Conservation (phyloP, 2,329 filamentous ascomycete species). For the Celoporthe dispersa region DNA sequence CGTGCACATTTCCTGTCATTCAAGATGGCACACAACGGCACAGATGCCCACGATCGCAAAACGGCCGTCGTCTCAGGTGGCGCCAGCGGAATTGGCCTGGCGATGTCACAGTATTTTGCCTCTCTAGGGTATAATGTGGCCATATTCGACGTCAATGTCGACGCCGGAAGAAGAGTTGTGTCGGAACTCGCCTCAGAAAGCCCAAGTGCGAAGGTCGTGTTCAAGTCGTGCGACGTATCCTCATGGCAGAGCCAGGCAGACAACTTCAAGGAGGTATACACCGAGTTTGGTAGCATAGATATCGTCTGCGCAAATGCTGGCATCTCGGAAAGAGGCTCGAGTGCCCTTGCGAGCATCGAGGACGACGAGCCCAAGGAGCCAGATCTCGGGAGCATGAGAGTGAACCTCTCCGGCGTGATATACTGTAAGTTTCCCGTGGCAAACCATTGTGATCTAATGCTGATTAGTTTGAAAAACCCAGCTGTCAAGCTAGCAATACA, state of each 20-base stretch:
- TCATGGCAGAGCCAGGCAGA: constrained; percentile 42
- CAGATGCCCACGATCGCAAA: constrained; percentile 19
- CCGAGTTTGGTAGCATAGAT: constrained; percentile 41
- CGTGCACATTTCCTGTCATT: not conserved
- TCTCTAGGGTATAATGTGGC: constrained; percentile 39
- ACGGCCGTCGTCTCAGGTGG: constrained; percentile 43
- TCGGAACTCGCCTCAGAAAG: constrained; percentile 35
- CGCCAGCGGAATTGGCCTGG: constrained; percentile 42
- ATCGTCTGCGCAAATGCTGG: constrained; percentile 56
- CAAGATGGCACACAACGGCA: not conserved
- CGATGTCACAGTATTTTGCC: constrained; percentile 42
- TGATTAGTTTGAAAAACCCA: constrained; percentile 32
- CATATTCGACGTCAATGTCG: constrained; percentile 41
- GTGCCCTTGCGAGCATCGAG: constrained; percentile 36
- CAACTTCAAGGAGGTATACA: constrained; percentile 36
- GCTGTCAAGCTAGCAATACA: constrained; percentile 54
- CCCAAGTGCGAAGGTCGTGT: constrained; percentile 36
- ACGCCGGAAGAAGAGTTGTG: constrained; percentile 34
- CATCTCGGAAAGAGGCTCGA: constrained; percentile 46
- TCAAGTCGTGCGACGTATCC: constrained; percentile 43
- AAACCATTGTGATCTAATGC: not conserved
- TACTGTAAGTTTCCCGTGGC: constrained; percentile 44
- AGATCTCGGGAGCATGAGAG: constrained; percentile 42
- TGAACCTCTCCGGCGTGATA: constrained; percentile 46
- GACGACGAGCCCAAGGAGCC: constrained; percentile 41